These are phyloP conservation scores for Globisporangium paroecandrum DNA, from an alignment of 352 stramenopile species.

Conservation along the genomic window DNA sequence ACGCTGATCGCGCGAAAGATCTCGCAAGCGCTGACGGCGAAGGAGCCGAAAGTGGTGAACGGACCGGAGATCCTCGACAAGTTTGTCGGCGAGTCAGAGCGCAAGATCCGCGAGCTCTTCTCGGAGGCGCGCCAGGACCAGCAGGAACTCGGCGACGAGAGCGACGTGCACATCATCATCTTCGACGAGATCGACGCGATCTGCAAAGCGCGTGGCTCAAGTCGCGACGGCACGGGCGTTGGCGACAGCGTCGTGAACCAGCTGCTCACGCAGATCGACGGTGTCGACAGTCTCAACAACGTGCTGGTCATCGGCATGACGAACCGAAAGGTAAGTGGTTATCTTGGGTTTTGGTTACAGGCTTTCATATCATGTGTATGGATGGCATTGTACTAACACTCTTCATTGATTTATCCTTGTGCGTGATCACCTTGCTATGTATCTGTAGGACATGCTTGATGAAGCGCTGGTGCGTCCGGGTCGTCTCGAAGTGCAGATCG, in stretches of 20 bases:
- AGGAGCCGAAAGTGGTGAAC: slow-evolving; percentile 97
- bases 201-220: slow-evolving; percentile 94
- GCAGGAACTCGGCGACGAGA: slow-evolving; percentile 93
- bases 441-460: slow-evolving; percentile 85
- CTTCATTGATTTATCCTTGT: neutral
- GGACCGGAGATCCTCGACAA: slow-evolving; percentile 99
- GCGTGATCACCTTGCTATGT: neutral
- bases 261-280: slow-evolving; percentile 99
- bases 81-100: slow-evolving; percentile 98
- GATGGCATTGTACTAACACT: neutral
- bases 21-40: slow-evolving; percentile 94
- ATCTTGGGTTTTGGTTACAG: neutral
- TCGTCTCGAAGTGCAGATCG: slow-evolving; percentile 99
- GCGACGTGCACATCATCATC: slow-evolving; percentile 99
- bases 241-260: slow-evolving; percentile 99
- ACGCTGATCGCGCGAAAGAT: slow-evolving; percentile 99
- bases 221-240: slow-evolving; percentile 93
- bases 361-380: neutral
- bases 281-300: slow-evolving; percentile 99
- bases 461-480: slow-evolving; percentile 97
- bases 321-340: slow-evolving; percentile 93
- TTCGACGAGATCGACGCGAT: slow-evolving; percentile 99
- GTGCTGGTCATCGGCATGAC: slow-evolving; percentile 99
- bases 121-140: slow-evolving; percentile 90
- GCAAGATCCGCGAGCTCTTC: slow-evolving; percentile 99